phyloP scores from a whole-genome alignment of 179 eudicot genomes.

The Sideroxylon spinosum region DNA sequence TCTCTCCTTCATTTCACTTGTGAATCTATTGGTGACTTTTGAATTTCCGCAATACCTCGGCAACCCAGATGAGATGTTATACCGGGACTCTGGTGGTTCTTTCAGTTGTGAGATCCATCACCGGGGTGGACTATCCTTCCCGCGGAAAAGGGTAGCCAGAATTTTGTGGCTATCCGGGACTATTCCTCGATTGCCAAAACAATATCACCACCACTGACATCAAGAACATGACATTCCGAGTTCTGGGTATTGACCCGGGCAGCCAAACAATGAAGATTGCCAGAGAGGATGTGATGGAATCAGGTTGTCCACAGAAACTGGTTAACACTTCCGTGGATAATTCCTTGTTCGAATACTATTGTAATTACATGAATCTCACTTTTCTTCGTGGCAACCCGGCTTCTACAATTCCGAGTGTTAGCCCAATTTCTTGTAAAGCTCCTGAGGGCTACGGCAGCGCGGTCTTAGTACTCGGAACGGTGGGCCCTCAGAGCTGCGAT shows the following conservation, averaged over 20 bases:
- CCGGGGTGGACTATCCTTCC: constrained; percentile 41
- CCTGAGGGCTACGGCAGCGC: constrained; percentile 13
- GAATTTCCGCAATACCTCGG: constrained; percentile 8
- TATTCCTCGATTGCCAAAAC: constrained; percentile 34
- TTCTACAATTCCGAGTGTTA: not conserved
- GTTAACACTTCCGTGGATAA: constrained; percentile 41
- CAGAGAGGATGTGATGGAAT: constrained; percentile 31
- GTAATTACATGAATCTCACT: constrained; percentile 19
- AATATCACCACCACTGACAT: constrained; percentile 24
- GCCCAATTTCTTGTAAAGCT: not conserved
- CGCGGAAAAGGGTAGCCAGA: constrained; percentile 24
- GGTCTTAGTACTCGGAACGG: constrained; percentile 17
- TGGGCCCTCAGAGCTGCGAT: constrained; percentile 24
- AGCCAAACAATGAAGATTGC: constrained; percentile 30
- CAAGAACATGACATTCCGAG: constrained; percentile 24
- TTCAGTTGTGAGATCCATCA: constrained; percentile 40
- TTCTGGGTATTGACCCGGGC: constrained; percentile 21
- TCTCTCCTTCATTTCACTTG: not conserved
- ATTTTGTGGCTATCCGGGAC: constrained; percentile 42
- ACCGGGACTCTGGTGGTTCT: constrained; percentile 19
- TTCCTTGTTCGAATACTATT: constrained; percentile 27
- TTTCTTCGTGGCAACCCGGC: constrained; percentile 16
- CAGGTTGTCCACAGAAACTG: constrained; percentile 29
- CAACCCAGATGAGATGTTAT: constrained; percentile 21
- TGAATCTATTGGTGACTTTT: constrained; percentile 2